Conservation (phyloP, 2,329 filamentous ascomycete species). For the Leptoxyphium fumago region DNA sequence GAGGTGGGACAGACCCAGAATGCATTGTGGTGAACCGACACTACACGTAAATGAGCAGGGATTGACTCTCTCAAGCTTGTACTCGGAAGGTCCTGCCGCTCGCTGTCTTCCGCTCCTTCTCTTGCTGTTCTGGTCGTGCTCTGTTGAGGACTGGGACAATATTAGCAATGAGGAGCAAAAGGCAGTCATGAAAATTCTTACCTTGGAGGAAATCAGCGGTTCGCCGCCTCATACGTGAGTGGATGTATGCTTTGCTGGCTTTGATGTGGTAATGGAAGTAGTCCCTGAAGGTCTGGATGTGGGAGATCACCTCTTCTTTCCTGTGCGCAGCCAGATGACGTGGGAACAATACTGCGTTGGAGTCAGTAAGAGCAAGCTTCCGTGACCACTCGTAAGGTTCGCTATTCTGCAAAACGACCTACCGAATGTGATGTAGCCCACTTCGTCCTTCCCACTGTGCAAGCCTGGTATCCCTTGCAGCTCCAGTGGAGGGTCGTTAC, state of each 20-base stretch:
- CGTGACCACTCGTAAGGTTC: too few relatives aligned
- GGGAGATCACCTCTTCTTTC: constrained; percentile 89
- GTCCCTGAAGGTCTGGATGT: constrained; percentile 99
- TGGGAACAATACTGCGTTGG: constrained; percentile 66
- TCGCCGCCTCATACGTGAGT: constrained; percentile 92
- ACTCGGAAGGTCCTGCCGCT: constrained; percentile 79
- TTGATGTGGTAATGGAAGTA: constrained; percentile 99
- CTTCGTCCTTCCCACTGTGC: constrained; percentile 61
- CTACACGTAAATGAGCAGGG: too few relatives aligned
- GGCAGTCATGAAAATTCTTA: constrained; percentile 27
- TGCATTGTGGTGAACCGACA: too few relatives aligned
- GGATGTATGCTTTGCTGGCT: constrained; percentile 97
- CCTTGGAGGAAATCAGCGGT: constrained; percentile 97
- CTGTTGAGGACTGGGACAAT: constrained; percentile 64
- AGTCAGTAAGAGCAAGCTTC: constrained; percentile 8
- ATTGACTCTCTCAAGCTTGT: not conserved
- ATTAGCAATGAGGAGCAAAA: constrained; percentile 20
- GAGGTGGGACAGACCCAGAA: too few relatives aligned
- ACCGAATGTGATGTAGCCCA: constrained; percentile 98
- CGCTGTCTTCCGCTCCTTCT: constrained; percentile 95
- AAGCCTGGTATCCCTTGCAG: constrained; percentile 78
- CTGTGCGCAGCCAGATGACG: constrained; percentile 82
- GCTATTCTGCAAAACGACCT: constrained; percentile 17
- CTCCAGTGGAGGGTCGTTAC: constrained; percentile 86
- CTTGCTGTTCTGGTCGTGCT: constrained; percentile 86